phyloP scores from a whole-genome alignment of 2,329 filamentous ascomycete species.

The Paraconiothyrium sp. region DNA sequence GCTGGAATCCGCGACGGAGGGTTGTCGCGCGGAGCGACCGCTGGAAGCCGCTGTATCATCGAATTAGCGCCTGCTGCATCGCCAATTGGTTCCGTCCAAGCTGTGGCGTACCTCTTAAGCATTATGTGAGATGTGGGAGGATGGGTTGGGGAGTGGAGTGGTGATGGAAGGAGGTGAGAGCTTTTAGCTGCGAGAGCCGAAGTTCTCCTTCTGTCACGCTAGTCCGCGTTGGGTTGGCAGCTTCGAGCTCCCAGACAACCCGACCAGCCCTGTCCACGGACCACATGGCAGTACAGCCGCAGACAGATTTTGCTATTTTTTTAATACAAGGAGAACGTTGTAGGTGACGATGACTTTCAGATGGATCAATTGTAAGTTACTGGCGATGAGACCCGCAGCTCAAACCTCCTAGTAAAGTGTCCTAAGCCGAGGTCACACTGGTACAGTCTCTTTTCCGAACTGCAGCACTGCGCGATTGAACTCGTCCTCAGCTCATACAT shows the following conservation, averaged over 20 bases:
- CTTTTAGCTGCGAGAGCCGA: constrained; percentile 15
- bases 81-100: constrained; percentile 47
- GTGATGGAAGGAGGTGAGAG: constrained; percentile 34
- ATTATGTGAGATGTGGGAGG: constrained; percentile 63
- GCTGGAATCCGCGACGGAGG: constrained; percentile 66
- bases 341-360: neutral
- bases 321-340: neutral
- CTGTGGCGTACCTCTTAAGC: constrained; percentile 67
- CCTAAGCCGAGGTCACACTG: neutral
- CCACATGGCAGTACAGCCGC: constrained; percentile 3
- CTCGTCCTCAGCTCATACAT: too few species aligned
- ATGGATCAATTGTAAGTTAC: neutral
- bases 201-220: constrained; percentile 11
- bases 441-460: too few species aligned
- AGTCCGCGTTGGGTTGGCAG: constrained; percentile 6
- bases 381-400: neutral
- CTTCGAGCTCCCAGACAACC: constrained; percentile 11
- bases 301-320: neutral
- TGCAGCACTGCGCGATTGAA: neutral
- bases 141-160: constrained; percentile 41
- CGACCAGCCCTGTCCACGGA: constrained; percentile 1
- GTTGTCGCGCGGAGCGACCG: constrained; percentile 70
- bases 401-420: neutral
- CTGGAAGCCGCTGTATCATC: constrained; percentile 68
- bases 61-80: constrained; percentile 49